These are phyloP conservation scores for Dryas alaskensis DNA, from an alignment of 306 rosid species.

Conservation along the genomic window DNA sequence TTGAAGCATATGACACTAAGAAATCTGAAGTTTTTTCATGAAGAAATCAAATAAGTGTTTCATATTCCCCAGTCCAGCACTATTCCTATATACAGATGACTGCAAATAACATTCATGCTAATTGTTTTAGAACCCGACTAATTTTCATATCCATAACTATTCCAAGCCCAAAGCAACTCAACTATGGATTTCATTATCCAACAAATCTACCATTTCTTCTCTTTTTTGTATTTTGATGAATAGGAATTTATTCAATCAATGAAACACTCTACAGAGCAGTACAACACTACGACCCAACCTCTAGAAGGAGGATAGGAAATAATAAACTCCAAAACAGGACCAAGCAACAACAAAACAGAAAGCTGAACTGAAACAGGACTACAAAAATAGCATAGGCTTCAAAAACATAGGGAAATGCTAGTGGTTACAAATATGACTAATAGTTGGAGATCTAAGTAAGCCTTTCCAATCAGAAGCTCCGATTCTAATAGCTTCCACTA, in stretches of 20 bases:
- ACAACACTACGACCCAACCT: background rate
- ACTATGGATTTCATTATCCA: background rate
- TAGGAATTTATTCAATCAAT: background rate
- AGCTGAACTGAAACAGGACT: background rate
- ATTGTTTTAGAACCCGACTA: background rate
- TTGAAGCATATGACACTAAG: background rate
- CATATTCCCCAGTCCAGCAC: background rate
- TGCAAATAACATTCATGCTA: background rate
- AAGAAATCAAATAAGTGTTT: background rate
- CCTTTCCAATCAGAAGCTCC: background rate
- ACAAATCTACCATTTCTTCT: background rate
- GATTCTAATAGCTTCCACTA: background rate
- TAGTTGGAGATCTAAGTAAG: background rate
- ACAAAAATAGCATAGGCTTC: background rate
- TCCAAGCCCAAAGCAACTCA: background rate
- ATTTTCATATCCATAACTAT: background rate
- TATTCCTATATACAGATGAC: background rate
- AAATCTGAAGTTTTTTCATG: background rate
- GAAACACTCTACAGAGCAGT: background rate
- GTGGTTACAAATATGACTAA: background rate
- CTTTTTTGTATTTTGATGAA: background rate
- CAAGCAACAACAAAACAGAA: conserved; percentile 6
- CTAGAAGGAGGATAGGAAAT: background rate
- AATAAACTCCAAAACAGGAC: background rate
- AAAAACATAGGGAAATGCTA: background rate